phyloP scores from a whole-genome alignment of 2,329 filamentous ascomycete species.

The Phaeosphaeria sp. region DNA sequence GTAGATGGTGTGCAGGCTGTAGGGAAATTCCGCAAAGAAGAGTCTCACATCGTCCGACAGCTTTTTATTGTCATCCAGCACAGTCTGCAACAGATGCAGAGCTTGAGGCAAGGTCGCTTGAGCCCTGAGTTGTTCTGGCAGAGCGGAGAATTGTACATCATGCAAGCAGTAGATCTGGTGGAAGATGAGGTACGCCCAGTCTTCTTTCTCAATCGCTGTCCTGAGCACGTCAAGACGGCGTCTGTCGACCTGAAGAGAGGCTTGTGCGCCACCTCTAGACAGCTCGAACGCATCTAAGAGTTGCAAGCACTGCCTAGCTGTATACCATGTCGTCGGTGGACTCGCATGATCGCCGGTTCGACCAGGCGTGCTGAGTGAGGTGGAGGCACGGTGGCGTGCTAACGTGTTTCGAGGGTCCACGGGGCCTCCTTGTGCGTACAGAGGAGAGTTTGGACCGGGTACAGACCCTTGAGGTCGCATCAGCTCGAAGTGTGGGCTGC shows the following conservation, averaged over 20 bases:
- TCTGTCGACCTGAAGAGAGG: constrained; percentile 7
- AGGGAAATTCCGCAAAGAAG: constrained; percentile 51
- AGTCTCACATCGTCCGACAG: constrained; percentile 46
- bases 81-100: constrained; percentile 47
- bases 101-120: constrained; percentile 36
- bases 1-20: constrained; percentile 30
- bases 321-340: constrained; percentile 17
- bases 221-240: constrained; percentile 35
- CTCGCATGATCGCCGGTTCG: background rate
- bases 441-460: background rate
- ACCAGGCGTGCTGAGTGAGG: background rate
- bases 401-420: background rate
- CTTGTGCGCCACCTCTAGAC: background rate
- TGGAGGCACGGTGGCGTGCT: background rate
- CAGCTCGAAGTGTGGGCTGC: background rate
- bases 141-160: constrained; percentile 36
- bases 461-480: background rate
- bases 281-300: constrained; percentile 12
- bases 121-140: constrained; percentile 50
- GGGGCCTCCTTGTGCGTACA: background rate
- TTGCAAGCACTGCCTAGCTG: constrained; percentile 10
- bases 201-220: constrained; percentile 40
- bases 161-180: constrained; percentile 40
- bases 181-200: constrained; percentile 38
- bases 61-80: constrained; percentile 55